These are phyloP conservation scores for Oryza rufipogon DNA, from an alignment of 176 grass and related monocot genomes.

Conservation along the genomic window DNA sequence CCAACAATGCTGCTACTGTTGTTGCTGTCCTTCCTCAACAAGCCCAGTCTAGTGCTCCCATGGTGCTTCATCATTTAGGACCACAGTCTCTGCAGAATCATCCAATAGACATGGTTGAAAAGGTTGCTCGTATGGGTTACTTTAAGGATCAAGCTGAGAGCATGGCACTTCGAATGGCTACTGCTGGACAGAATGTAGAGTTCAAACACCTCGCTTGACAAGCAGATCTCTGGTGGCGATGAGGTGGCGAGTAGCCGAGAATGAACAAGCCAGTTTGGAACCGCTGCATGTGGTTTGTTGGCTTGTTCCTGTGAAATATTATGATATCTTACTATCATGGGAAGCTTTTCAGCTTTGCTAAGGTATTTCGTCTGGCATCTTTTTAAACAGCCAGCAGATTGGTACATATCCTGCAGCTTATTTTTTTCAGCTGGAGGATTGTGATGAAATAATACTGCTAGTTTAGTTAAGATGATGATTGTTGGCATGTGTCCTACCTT, in stretches of 20 bases:
- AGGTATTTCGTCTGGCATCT: constrained; percentile 53
- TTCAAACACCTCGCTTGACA: constrained; percentile 75
- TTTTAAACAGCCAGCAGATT: constrained; percentile 64
- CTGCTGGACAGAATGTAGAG: constrained; percentile 68
- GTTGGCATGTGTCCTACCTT: constrained; percentile 57
- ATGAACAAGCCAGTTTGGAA: neutral
- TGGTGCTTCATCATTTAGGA: constrained; percentile 55
- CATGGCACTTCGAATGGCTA: constrained; percentile 51
- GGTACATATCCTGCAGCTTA: constrained; percentile 44
- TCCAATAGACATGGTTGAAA: constrained; percentile 67
- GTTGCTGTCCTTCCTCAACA: constrained; percentile 54
- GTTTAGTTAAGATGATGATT: constrained; percentile 51
- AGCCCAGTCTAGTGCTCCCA: constrained; percentile 48
- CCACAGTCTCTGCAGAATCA: constrained; percentile 56
- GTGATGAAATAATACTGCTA: constrained; percentile 44
- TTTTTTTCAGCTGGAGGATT: constrained; percentile 56
- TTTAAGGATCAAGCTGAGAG: constrained; percentile 59
- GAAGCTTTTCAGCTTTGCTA: constrained; percentile 7
- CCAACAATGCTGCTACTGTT: constrained; percentile 49
- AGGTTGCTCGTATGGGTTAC: constrained; percentile 79
- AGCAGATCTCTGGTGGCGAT: constrained; percentile 53
- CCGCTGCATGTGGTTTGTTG: neutral
- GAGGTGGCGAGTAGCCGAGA: constrained; percentile 46
- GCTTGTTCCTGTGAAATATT: constrained; percentile 16
- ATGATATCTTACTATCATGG: constrained; percentile 27